Evolutionary conservation across 805 yeast species (phyloP), one percentile per base, ranked within the genome.

Genomic region (Yamadazyma scolyti): DNA sequence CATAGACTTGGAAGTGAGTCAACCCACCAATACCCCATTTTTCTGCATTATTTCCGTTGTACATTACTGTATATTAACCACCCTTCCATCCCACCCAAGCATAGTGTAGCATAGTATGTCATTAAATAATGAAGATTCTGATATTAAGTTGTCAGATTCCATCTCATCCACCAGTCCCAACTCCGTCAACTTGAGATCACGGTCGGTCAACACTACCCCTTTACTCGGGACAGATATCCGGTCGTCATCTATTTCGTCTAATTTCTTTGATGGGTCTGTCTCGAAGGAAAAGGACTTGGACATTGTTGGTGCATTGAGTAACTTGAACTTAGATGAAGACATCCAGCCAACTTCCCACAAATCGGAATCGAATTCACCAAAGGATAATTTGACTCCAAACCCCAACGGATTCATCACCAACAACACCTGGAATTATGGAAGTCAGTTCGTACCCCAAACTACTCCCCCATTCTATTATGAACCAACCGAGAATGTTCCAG

Each of bases 231-330:
- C 36, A 3, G 39, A 31, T n/a, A 16, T 31, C 12, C 19, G 39
- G 12, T 25, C 34, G 6, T 8, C 23, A 16, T 34, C 38, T 3
- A 12, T 35, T n/a, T 17, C 28, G 8, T 43, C 52, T 12, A 43
- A 40, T 30, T 47, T 54, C 34, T 54, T 54, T 36, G 34, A 33
- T 14, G 28, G 20, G 5, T 6, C 5, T 15, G 28, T 16, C 16
- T 7, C 21, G n/a, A 29, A 27, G 12, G 28, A 24, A 27, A 27
- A 27, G 6, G 58, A 54, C 16, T 52, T 65, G 46, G 76, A 71
- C 38, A 61, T 72, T 25, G 72, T 66, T 16, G 71, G 72, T 10
- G 75, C 75, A 13, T 50, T 72, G 24, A 66, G 65, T 27, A 64
- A 65, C 23, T 54, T 73, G 27, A 63, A 69, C 46, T 54, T 73